Conservation (phyloP, 257 asterid species). For the Petunia axillaris region DNA sequence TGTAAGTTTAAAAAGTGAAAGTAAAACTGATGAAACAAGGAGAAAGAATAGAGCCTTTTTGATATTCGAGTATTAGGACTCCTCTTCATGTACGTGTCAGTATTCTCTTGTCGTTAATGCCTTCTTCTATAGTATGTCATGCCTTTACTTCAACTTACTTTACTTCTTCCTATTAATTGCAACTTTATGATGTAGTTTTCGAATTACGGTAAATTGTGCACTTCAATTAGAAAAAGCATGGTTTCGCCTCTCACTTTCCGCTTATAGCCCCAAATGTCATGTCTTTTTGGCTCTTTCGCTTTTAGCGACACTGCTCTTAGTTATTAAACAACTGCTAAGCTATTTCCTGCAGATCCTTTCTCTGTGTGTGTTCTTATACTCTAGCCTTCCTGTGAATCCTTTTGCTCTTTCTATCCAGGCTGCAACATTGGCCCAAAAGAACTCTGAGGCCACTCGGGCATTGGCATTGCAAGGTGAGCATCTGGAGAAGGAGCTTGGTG, state of each 20-base stretch:
- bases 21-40: neutral
- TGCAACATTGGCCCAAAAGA: conserved; percentile 78
- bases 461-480: conserved; percentile 74
- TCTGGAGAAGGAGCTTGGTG: conserved; percentile 79
- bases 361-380: conserved; percentile 19
- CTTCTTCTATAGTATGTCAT: neutral
- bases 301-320: neutral
- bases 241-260: neutral
- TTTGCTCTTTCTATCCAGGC: conserved; percentile 44
- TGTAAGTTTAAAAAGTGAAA: neutral
- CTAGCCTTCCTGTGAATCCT: neutral
- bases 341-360: conserved; percentile 11
- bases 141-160: neutral
- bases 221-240: neutral
- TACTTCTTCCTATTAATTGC: neutral
- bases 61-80: neutral
- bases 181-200: neutral
- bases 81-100: neutral
- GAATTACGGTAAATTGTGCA: conserved; percentile 3
- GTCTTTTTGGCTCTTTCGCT: neutral
- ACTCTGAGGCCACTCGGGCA: conserved; percentile 82
- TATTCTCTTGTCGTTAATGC: neutral
- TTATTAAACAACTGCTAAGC: neutral
- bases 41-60: neutral
- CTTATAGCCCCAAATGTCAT: neutral